These are phyloP conservation scores for Hura crepitans DNA, from an alignment of 441 rosid genomes.

Conservation along the genomic window DNA sequence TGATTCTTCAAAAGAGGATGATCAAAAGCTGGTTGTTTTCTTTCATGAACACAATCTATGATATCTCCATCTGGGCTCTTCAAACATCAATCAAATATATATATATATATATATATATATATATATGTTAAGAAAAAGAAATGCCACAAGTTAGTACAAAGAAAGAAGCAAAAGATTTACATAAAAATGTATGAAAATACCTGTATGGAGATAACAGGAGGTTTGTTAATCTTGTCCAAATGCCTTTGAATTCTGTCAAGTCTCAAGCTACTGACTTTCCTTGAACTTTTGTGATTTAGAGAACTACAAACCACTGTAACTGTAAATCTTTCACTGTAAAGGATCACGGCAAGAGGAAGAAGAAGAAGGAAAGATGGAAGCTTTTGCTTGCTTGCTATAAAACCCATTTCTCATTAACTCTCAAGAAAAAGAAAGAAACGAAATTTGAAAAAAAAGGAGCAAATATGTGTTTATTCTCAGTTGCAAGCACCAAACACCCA, in stretches of 20 bases:
- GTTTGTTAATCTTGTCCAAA: slow-evolving; percentile 75
- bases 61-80: slow-evolving; percentile 97
- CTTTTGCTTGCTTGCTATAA: slow-evolving; percentile 24
- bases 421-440: slow-evolving; percentile 25
- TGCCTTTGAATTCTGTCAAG: slow-evolving; percentile 74
- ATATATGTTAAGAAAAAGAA: no score
- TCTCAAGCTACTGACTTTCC: slow-evolving; percentile 68
- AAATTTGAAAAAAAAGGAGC: slow-evolving; percentile 29
- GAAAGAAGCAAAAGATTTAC: background rate
- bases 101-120: no score
- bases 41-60: slow-evolving; percentile 79
- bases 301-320: slow-evolving; percentile 28
- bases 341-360: slow-evolving; percentile 27
- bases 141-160: background rate
- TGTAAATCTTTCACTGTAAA: slow-evolving; percentile 18
- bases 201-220: slow-evolving; percentile 71
- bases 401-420: slow-evolving; percentile 46
- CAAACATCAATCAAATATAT: background rate
- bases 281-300: slow-evolving; percentile 44
- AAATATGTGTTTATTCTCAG: slow-evolving; percentile 19
- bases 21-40: slow-evolving; percentile 91
- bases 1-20: slow-evolving; percentile 89
- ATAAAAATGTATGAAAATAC: slow-evolving; percentile 21
- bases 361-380: slow-evolving; percentile 20
- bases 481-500: slow-evolving; percentile 33